A percentile compares a stretch with the other conserved stretches of the same genome.
Conservation (phyloP, 2,329 filamentous ascomycete species). For the Penicillium sp. region DNA sequence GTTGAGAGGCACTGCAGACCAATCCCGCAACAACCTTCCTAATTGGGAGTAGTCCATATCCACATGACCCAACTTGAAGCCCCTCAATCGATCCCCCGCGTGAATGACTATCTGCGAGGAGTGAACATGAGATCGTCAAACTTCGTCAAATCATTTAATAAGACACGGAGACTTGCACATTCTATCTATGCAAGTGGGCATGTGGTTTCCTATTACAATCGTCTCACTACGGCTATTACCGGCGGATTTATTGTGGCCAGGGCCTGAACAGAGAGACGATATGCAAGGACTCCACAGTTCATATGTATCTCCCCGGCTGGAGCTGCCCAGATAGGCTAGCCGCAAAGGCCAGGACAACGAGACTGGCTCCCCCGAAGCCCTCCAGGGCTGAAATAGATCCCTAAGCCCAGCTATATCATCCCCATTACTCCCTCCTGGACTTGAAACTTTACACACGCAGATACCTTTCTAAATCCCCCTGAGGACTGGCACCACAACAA, state of each 20-base stretch:
- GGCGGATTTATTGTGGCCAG: not conserved
- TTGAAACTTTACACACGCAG: conserved; percentile 2
- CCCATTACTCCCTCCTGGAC: conserved; percentile 1
- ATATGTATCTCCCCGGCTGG: conserved; percentile 17
- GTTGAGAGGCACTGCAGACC: not conserved
- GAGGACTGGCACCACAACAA: conserved; percentile 8
- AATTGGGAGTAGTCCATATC: conserved; percentile 14
- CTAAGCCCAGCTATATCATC: conserved; percentile 20
- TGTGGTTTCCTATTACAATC: not conserved
- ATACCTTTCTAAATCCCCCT: not conserved
- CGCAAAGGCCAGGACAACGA: conserved; percentile 14
- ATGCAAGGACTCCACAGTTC: not conserved
- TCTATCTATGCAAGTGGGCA: not conserved
- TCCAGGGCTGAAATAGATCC: conserved; percentile 1
- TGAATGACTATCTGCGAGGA: not conserved
- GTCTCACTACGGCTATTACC: not conserved
- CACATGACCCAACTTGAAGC: conserved; percentile 4
- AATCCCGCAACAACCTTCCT: conserved; percentile 13
- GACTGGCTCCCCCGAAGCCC: not conserved
- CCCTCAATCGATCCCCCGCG: conserved; percentile 11
- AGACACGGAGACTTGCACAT: not conserved
- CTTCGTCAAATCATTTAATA: not conserved
- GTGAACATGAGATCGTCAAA: conserved; percentile 1
- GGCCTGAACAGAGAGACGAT: not conserved
- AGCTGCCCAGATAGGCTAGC: conserved; percentile 26